phyloP scores from a whole-genome alignment of 1,284 basidiomycete species.

The Schizophyllum commune region DNA sequence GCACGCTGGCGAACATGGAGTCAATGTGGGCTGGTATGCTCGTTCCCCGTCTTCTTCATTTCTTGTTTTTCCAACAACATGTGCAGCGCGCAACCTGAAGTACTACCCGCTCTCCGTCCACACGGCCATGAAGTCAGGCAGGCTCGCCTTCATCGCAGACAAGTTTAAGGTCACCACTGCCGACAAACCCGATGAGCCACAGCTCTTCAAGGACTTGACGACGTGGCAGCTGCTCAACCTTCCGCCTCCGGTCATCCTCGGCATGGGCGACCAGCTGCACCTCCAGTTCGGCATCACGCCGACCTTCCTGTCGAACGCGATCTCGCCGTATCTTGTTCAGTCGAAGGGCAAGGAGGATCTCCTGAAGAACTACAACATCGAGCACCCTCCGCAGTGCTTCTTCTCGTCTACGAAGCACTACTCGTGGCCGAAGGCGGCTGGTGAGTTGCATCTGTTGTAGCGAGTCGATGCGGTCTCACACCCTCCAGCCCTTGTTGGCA shows the following conservation, averaged over 20 bases:
- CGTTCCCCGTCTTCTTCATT: background rate
- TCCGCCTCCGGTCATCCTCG: background rate
- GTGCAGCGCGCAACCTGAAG: slow-evolving; percentile 28
- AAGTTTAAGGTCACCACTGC: slow-evolving; percentile 21
- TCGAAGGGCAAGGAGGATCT: slow-evolving; percentile 27
- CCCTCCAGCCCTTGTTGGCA: slow-evolving; percentile 32
- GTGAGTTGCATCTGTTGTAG: too few relatives aligned
- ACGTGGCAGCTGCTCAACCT: slow-evolving; percentile 28
- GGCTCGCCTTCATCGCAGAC: slow-evolving; percentile 21
- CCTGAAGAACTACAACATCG: slow-evolving; percentile 20
- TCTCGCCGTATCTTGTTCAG: slow-evolving; percentile 25
- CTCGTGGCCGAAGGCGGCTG: slow-evolving; percentile 42
- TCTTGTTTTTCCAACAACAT: background rate
- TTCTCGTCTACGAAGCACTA: slow-evolving; percentile 32
- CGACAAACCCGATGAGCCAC: slow-evolving; percentile 12
- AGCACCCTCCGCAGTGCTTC: slow-evolving; percentile 17
- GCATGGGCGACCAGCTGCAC: slow-evolving; percentile 1
- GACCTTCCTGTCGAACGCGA: background rate
- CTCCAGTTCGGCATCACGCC: slow-evolving; percentile 1
- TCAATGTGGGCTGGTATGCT: slow-evolving; percentile 32
- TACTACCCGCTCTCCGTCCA: slow-evolving; percentile 30
- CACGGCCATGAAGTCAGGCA: slow-evolving; percentile 21
- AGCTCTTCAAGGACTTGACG: slow-evolving; percentile 18
- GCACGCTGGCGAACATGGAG: slow-evolving; percentile 39
- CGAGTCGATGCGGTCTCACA: too few relatives aligned